Conservation (phyloP, 495 filamentous ascomycete species). For the Terfezia boudieri region DNA sequence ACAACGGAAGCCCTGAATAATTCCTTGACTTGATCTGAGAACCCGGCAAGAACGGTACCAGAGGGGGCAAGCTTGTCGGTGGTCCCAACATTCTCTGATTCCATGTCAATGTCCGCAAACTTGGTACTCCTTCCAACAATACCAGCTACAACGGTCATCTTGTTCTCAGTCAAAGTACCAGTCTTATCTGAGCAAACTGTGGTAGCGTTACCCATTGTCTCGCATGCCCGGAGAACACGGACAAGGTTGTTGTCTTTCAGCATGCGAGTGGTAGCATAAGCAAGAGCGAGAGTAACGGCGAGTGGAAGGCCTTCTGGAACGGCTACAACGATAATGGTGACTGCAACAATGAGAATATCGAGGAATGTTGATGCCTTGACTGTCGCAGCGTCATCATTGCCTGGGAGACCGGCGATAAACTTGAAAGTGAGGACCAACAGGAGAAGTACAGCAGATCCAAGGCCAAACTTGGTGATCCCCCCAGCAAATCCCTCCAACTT, state of each 20-base stretch:
- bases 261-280: constrained; percentile 89
- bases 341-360: constrained; percentile 80
- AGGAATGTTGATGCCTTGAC: constrained; percentile 75
- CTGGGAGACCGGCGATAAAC: constrained; percentile 47
- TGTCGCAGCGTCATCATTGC: constrained; percentile 31
- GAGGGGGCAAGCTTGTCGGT: constrained; percentile 28
- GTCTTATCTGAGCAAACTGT: constrained; percentile 96
- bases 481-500: constrained; percentile 82
- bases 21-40: constrained; percentile 36
- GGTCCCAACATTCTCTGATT: constrained; percentile 12
- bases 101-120: constrained; percentile 30
- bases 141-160: constrained; percentile 70
- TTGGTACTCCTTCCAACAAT: constrained; percentile 45
- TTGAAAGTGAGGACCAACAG: constrained; percentile 88
- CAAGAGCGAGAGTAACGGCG: constrained; percentile 78
- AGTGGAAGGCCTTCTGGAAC: constrained; percentile 85
- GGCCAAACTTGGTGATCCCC: constrained; percentile 83
- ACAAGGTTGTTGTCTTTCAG: constrained; percentile 89
- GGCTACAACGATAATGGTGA: constrained; percentile 87
- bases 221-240: constrained; percentile 72
- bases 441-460: constrained; percentile 50
- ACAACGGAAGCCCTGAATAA: constrained; percentile 53
- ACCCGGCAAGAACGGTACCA: constrained; percentile 33
- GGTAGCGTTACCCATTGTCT: constrained; percentile 97
- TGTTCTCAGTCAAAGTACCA: constrained; percentile 82